Evolutionary conservation across 331 rosid species (phyloP), one percentile per base, ranked within the genome.

Genomic region (Rhamnella rubrinervis): DNA sequence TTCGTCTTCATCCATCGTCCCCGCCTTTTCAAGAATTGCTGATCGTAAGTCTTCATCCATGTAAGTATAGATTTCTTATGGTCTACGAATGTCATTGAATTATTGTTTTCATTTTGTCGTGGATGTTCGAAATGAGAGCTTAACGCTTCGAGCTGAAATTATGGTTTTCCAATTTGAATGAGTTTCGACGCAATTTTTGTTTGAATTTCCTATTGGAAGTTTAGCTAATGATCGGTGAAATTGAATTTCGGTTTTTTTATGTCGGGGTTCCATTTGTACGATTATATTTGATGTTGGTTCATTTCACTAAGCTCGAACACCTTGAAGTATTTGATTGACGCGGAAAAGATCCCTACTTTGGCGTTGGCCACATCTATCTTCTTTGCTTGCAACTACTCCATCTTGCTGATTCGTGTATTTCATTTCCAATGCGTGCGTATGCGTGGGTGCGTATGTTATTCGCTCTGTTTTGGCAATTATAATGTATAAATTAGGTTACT

Each of bases 341-440:
- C 49, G 50, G 47, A 38, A 73, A 79, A 53, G 76, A 69, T 58
- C 63, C 61, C 38, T 61, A 55, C 61, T 63, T 75, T 40, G 71
- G 74, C 78, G 76, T 76, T 78, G 31, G 17, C 71, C 35, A 70
- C 73, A 59, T 56, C 31, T 13, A 31, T 37, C 51, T 67, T 79
- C 67, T 47, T n/a, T n/a, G 66, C 61, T 73, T 57, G 61, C 66
- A 35, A 46, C 25, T 60, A 55, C 74, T 58, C 28, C 18, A 39
- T 63, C 47, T 68, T 67, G 76, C 65, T 57, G 55, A 46, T 75
- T 86, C 83, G 68, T 92, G 92, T 89, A 81, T 55, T 61, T 28
- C 23, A 62, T 73, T 81, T 17, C 23, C 12, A 13, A n/a, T n/a
- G n/a, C n/a, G n/a, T n/a, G n/a, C n/a, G n/a, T n/a, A n/a, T 80